Evolutionary conservation across 2,329 filamentous ascomycete species (phyloP).

Genomic region (Paramyrothecium roridum): DNA sequence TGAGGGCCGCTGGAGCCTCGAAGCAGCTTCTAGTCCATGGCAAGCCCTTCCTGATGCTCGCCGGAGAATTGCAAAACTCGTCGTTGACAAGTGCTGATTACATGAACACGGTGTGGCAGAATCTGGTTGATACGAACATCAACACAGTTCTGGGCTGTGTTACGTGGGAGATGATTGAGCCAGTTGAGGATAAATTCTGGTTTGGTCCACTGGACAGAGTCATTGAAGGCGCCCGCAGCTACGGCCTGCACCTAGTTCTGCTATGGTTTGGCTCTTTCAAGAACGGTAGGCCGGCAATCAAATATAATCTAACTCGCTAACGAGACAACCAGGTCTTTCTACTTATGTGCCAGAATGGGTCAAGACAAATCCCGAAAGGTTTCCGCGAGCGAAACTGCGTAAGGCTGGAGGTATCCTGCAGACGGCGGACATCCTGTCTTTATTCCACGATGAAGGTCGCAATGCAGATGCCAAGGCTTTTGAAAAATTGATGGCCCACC

Average conservation of each 20-base stretch:
- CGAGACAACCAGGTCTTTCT: conserved; percentile 14
- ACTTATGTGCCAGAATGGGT: conserved; percentile 22
- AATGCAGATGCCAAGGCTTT: conserved; percentile 20
- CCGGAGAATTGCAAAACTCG: conserved; percentile 25
- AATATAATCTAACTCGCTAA: not conserved
- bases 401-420: conserved; percentile 18
- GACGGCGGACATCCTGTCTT: conserved; percentile 22
- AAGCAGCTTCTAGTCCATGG: conserved; percentile 26
- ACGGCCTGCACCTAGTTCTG: conserved; percentile 19
- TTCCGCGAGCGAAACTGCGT: conserved; percentile 21
- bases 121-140: conserved; percentile 17
- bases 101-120: conserved; percentile 19
- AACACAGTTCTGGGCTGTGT: conserved; percentile 26
- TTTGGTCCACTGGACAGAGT: conserved; percentile 21
- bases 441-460: conserved; percentile 8
- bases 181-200: conserved; percentile 21
- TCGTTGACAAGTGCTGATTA: conserved; percentile 11
- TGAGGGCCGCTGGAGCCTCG: no score
- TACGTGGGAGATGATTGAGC: conserved; percentile 27
- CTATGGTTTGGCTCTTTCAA: conserved; percentile 28
- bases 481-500: conserved; percentile 20
- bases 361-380: conserved; percentile 18
- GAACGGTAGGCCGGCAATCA: conserved; percentile 16
- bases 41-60: conserved; percentile 25
- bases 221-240: conserved; percentile 13